Evolutionary conservation across 208 protist genomes (phyloP), one percentile per base, ranked within the genome.

Genomic region (Pavlovales sp.): DNA sequence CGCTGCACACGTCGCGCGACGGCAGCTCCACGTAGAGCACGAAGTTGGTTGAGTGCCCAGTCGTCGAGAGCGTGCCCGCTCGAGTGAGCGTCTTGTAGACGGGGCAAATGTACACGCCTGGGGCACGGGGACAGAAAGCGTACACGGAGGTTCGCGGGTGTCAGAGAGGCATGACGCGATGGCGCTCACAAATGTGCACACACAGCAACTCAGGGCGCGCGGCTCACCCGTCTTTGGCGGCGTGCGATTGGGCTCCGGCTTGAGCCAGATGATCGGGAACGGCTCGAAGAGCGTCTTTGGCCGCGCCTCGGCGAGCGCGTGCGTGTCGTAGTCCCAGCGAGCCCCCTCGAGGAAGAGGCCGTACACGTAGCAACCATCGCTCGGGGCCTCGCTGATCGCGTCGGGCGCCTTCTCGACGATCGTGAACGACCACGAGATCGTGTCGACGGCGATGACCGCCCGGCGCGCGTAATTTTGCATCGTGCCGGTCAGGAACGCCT

Each of bases 11-110:
- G 1, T 88, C 84, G 79, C 40, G n/a, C 20, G 93, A 92, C 22
- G 97, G 97, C n/a, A 99, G 90, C 89, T 99, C 96, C 30, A 97
- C 93, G 10, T 95, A 94, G 26, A 99, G 91, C 7, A 99, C 96
- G 92, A 97, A 99, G 93, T 99, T 99, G 75, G 97, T 99, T 14
- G 96, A 98, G 92, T 99, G 97, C 0, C 98, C 98, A 28, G 98
- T 99, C 5, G 93, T 94, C 44, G 88, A 93, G 8, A 94, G 89
- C 36, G 84, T 84, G 34, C 93, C 93, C 20, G 92, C 91, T 76
- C 93, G 82, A 18, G 80, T 89, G 37, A 88, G 84, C 37, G 91
- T 92, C 87, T 95, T 95, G 83, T 95, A 95, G 40, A 92, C 88
- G 36, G 94, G 94, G 88, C 94, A 95, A 0, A 88, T 80, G 88